phyloP scores from a whole-genome alignment of 139 green algal species.

The Asterochloris sp. region DNA sequence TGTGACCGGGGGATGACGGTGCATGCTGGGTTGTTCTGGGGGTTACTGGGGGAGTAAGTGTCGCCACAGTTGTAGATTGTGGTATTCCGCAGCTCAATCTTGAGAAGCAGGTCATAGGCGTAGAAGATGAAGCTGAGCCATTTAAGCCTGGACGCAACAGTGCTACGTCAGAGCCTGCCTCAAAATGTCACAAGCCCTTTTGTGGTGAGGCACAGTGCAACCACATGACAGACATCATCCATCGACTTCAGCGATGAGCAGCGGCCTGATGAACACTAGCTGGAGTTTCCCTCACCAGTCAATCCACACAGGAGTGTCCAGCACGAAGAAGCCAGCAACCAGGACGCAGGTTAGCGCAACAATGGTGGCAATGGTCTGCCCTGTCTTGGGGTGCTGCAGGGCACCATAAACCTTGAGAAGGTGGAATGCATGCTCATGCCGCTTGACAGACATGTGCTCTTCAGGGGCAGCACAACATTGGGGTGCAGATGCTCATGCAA shows the following conservation, averaged over 20 bases:
- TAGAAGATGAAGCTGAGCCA: constrained; percentile 69
- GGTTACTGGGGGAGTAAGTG: constrained; percentile 8
- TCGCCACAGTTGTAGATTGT: constrained; percentile 25
- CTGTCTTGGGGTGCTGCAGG: constrained; percentile 32
- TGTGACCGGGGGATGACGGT: neutral
- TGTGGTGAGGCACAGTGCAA: no score
- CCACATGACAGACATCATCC: no score
- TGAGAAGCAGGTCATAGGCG: constrained; percentile 54
- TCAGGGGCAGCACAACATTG: no score
- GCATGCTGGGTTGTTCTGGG: constrained; percentile 3
- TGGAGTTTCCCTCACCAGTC: constrained; percentile 50
- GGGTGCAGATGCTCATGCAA: neutral
- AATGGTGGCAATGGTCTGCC: constrained; percentile 61
- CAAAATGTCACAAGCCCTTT: constrained; percentile 24
- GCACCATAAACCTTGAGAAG: neutral
- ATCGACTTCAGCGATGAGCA: neutral
- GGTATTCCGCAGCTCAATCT: constrained; percentile 34
- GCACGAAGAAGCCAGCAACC: constrained; percentile 63
- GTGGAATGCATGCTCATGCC: no score
- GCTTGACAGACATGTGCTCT: no score
- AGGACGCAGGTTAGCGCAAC: constrained; percentile 42
- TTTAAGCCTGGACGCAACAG: constrained; percentile 1
- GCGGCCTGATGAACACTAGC: neutral
- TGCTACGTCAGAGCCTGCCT: no score
- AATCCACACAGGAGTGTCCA: constrained; percentile 56